These are phyloP conservation scores for Wickerhamomyces xylosicus DNA, from an alignment of 805 yeast species.

Conservation along the genomic window DNA sequence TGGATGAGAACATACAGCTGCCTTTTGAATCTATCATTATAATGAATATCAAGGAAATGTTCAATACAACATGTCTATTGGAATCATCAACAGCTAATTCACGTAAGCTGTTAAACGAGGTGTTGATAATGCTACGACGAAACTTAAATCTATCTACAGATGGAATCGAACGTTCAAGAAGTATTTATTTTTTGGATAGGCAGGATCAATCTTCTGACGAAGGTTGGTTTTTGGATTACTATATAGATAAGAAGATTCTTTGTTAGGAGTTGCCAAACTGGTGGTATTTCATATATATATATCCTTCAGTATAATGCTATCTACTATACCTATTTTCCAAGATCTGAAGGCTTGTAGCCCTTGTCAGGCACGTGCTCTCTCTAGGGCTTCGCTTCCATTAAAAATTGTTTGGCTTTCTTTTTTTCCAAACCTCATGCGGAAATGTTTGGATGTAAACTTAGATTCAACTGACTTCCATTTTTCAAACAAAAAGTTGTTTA, in stretches of 20 bases:
- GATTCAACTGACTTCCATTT: too few species aligned
- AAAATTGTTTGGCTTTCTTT: background rate
- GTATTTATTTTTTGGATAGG: background rate
- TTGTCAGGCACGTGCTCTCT: background rate
- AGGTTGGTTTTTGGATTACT: slow-evolving; percentile 4
- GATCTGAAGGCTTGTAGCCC: too few species aligned
- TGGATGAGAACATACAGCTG: too few species aligned
- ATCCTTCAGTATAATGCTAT: too few species aligned
- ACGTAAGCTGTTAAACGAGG: slow-evolving; percentile 3
- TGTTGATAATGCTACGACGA: background rate
- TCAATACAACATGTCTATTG: slow-evolving; percentile 1
- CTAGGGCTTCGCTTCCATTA: background rate
- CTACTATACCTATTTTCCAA: too few species aligned
- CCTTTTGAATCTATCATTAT: slow-evolving; percentile 1
- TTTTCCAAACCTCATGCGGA: background rate
- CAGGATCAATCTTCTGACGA: background rate
- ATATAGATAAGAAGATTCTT: slow-evolving; percentile 2
- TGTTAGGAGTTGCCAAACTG: too few species aligned
- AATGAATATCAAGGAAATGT: slow-evolving; percentile 2
- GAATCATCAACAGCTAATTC: slow-evolving; percentile 1
- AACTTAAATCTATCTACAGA: background rate
- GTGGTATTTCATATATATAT: too few species aligned
- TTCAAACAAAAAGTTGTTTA: background rate
- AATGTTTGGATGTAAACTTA: background rate
- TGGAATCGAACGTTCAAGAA: background rate